Evolutionary conservation across 208 protist species (phyloP), one percentile per base, ranked within the genome.

Genomic region (Willaertia magna): DNA sequence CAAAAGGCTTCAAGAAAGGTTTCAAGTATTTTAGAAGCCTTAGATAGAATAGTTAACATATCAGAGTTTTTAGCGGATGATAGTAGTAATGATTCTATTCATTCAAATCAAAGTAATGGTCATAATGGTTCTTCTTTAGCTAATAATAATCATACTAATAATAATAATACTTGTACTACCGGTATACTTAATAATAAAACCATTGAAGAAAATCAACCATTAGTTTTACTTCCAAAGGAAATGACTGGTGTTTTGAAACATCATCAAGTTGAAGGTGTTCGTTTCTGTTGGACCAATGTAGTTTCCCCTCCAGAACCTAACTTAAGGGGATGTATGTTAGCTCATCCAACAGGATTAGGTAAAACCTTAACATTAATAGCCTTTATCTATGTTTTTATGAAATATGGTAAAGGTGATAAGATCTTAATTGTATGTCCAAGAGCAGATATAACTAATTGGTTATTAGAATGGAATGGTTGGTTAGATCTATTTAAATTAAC

Each of bases 331-430:
- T 89, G 87, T 75, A 59, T 89, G 16, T 49, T 89, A 6, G 87
- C 87, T 55, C 87, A 89, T 51, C 75, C 86, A 4, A 89, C 87
- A 85, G 87, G 87, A 26, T 34, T 89, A 47, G 87, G 87, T 55
- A 89, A 89, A 85, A 89, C 82, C 0, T 26, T 86, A 7, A 87
- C 89, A 61, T 20, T 85, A 34, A 52, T 87, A 42, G 46, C 87
- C 4, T 48, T 88, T 74, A 47, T 0, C 16, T 81, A 86, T 47
- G 11, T 89, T 43, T 61, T 87, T 40, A n/a, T 89, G 12, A 88
- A 87, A 44, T 88, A 95, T 34, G 90, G 94, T 39, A 85, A 61
- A 22, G 86, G 79, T 40, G 81, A 87, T 16, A 85, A 18, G 14
- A 61, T 87, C 16, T n/a, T 87, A 3, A 67, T 87, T 40, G 9